Conservation (phyloP, 2,329 filamentous ascomycete species). For the Emmonsia crescens region DNA sequence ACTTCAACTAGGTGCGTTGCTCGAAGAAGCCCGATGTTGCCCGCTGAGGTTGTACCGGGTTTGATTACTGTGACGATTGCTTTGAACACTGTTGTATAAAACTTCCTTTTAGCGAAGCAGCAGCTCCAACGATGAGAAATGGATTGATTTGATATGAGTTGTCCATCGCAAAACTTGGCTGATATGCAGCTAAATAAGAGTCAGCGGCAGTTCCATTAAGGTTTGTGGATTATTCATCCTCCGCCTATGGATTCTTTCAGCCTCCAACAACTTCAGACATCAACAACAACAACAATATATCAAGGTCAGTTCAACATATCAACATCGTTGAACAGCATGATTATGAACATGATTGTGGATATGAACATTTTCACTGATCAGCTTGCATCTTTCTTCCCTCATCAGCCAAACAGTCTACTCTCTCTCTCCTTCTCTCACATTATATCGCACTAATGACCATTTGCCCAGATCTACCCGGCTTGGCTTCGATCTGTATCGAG, state of each 20-base stretch:
- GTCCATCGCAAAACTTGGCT: not conserved
- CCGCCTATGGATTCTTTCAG: not conserved
- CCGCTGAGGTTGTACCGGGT: not conserved
- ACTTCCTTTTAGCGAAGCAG: too few relatives aligned
- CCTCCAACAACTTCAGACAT: not conserved
- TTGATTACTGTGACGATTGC: not conserved
- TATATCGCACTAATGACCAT: not conserved
- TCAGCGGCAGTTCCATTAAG: not conserved
- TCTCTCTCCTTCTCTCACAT: not conserved
- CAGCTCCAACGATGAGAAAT: not conserved
- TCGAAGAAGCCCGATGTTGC: not conserved
- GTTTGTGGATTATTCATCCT: slow-evolving; percentile 1
- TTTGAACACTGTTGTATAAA: not conserved
- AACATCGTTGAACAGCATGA: not conserved
- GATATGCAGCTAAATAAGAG: not conserved
- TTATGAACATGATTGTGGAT: not conserved
- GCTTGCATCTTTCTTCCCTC: not conserved
- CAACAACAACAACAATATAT: too few relatives aligned
- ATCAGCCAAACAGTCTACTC: not conserved
- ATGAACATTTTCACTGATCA: not conserved
- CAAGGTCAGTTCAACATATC: too few relatives aligned
- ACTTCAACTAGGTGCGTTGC: not conserved
- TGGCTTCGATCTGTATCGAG: not conserved
- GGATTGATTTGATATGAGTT: not conserved
- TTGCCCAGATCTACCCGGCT: not conserved